Percentiles rank a stretch among this genome's conserved stretches.
Conservation (phyloP, 768 basidiomycete genomes). For the Plicaturopsis crispa region DNA sequence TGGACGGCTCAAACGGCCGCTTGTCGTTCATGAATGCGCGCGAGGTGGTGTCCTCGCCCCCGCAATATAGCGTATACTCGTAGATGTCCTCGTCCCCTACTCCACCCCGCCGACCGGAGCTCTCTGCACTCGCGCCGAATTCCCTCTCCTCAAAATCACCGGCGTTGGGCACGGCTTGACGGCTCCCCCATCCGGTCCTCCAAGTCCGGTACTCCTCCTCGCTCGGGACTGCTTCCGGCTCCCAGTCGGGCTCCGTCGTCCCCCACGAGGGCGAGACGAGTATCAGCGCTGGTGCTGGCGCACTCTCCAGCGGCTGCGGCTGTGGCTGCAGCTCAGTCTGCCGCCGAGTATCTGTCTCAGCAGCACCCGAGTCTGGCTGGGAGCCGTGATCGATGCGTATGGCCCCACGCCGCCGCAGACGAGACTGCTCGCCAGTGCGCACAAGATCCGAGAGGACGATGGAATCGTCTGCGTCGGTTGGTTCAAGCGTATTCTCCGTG, state of each 20-base stretch:
- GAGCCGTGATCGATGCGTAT: slow-evolving; percentile 48
- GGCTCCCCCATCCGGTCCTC: background rate
- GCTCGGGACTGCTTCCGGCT: slow-evolving; percentile 10
- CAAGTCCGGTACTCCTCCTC: background rate
- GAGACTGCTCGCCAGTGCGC: slow-evolving; percentile 66
- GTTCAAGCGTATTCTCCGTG: too few relatives aligned
- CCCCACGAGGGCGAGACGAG: slow-evolving; percentile 22
- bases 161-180: slow-evolving; percentile 4
- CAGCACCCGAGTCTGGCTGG: background rate
- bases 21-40: slow-evolving; percentile 4
- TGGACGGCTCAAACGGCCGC: slow-evolving; percentile 22
- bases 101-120: slow-evolving; percentile 9
- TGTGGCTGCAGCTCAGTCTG: slow-evolving; percentile 6
- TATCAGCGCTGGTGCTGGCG: slow-evolving; percentile 4
- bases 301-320: slow-evolving; percentile 1
- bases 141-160: too few relatives aligned
- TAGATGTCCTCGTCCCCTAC: slow-evolving; percentile 15
- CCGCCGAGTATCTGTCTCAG: too few relatives aligned
- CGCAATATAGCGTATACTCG: slow-evolving; percentile 34
- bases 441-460: slow-evolving; percentile 70
- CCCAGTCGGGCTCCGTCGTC: too few relatives aligned
- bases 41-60: slow-evolving; percentile 20
- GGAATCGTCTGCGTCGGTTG: slow-evolving; percentile 53
- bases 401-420: slow-evolving; percentile 66
- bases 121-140: too few relatives aligned